Conservation (phyloP, 2,329 filamentous ascomycete species). For the Dissoconium aciculare region DNA sequence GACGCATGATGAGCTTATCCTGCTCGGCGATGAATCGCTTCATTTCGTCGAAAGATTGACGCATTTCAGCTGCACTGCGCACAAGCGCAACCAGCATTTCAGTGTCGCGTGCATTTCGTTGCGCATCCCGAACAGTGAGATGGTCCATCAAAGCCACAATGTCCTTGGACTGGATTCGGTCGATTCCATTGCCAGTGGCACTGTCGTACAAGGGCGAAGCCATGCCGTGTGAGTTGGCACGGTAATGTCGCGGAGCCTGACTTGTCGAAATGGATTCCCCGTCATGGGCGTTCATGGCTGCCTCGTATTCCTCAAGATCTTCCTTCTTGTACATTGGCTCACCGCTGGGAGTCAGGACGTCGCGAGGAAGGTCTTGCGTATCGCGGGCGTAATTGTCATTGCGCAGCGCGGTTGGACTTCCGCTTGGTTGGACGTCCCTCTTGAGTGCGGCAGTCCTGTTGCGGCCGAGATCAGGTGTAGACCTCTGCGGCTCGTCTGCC, state of each 20-base stretch:
- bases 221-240: constrained; percentile 86
- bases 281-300: constrained; percentile 34
- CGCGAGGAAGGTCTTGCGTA: constrained; percentile 35
- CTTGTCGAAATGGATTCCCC: too few relatives aligned
- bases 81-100: constrained; percentile 93
- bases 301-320: constrained; percentile 37
- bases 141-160: constrained; percentile 98
- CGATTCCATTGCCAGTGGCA: constrained; percentile 71
- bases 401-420: constrained; percentile 45
- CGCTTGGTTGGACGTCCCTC: constrained; percentile 14
- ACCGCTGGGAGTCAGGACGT: constrained; percentile 32
- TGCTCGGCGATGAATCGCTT: constrained; percentile 83
- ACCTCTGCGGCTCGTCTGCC: not conserved
- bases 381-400: constrained; percentile 91
- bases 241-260: constrained; percentile 60
- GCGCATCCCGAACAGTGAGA: constrained; percentile 89
- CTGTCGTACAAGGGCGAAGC: constrained; percentile 79
- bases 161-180: constrained; percentile 88
- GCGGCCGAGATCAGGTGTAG: constrained; percentile 24
- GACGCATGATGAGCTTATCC: constrained; percentile 74
- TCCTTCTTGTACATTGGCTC: constrained; percentile 38
- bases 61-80: constrained; percentile 89
- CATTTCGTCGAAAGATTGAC: constrained; percentile 88
- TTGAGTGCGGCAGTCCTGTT: constrained; percentile 5
- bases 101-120: constrained; percentile 88